phyloP scores from a whole-genome alignment of 305 asterid species.

The Striga hermonthica region DNA sequence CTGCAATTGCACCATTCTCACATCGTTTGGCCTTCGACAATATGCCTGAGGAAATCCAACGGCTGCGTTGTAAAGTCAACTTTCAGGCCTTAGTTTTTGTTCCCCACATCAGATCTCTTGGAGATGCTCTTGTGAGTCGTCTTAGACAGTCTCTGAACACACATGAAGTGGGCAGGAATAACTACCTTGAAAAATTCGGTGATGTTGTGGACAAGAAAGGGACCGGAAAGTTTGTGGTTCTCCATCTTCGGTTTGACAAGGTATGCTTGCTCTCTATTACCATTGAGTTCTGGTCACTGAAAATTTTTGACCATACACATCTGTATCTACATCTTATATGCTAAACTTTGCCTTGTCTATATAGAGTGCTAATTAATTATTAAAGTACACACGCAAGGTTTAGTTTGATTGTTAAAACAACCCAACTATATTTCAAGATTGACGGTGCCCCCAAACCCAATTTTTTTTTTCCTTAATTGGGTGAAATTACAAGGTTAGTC shows the following conservation, averaged over 20 bases:
- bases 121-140: conserved; percentile 81
- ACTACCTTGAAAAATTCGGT: conserved; percentile 44
- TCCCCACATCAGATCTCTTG: conserved; percentile 84
- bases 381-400: no score
- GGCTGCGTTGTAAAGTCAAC: conserved; percentile 91
- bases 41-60: conserved; percentile 92
- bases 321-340: neutral
- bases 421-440: neutral
- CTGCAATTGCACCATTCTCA: conserved; percentile 95
- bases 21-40: conserved; percentile 90
- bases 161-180: conserved; percentile 37
- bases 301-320: neutral
- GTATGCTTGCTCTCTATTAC: conserved; percentile 35
- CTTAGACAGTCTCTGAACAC: conserved; percentile 55
- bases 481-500: neutral
- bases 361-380: neutral
- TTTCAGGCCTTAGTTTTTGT: conserved; percentile 86
- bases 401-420: no score
- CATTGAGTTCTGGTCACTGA: conserved; percentile 1
- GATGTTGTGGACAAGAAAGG: conserved; percentile 44
- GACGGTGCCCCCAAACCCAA: neutral
- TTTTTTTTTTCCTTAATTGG: neutral
- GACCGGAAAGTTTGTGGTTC: conserved; percentile 72
- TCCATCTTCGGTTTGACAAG: conserved; percentile 98
- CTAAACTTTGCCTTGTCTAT: neutral